Percentiles rank a stretch among this genome's conserved stretches.
phyloP scores from a whole-genome alignment of 257 asterid genomes.

The Parsonsia alboflavescens region DNA sequence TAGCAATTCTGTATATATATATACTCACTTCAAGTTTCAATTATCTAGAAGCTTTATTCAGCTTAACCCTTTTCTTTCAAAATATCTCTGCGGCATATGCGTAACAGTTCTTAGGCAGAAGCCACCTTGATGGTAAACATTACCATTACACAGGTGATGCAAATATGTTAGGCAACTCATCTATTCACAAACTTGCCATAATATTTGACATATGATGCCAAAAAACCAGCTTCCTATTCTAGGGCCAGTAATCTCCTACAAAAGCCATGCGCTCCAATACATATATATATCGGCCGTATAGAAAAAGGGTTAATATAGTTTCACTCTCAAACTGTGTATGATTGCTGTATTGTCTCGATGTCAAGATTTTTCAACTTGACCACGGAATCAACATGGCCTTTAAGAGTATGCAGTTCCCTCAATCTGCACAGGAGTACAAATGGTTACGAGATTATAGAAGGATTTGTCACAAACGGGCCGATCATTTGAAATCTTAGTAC shows the following conservation, averaged over 20 bases:
- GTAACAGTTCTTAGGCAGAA: neutral
- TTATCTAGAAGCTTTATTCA: neutral
- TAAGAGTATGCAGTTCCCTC: conserved; percentile 48
- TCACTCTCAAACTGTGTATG: conserved; percentile 53
- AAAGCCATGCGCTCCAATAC: too few species aligned
- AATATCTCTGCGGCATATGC: too few species aligned
- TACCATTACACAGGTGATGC: neutral
- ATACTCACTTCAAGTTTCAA: too few species aligned
- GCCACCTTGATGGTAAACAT: neutral
- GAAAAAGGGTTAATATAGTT: too few species aligned
- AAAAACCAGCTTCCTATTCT: neutral
- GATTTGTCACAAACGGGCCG: neutral
- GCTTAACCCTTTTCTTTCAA: neutral
- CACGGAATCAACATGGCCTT: conserved; percentile 61
- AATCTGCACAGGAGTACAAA: conserved; percentile 20
- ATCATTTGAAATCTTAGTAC: neutral
- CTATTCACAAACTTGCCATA: neutral
- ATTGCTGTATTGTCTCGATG: conserved; percentile 60
- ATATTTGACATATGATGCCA: neutral
- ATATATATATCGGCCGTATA: neutral
- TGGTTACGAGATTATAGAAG: neutral
- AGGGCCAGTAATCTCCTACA: neutral
- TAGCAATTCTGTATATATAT: too few species aligned
- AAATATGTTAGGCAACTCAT: neutral
- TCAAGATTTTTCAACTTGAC: conserved; percentile 69